phyloP scores from a whole-genome alignment of 495 filamentous ascomycete genomes.

The Halenospora varia region DNA sequence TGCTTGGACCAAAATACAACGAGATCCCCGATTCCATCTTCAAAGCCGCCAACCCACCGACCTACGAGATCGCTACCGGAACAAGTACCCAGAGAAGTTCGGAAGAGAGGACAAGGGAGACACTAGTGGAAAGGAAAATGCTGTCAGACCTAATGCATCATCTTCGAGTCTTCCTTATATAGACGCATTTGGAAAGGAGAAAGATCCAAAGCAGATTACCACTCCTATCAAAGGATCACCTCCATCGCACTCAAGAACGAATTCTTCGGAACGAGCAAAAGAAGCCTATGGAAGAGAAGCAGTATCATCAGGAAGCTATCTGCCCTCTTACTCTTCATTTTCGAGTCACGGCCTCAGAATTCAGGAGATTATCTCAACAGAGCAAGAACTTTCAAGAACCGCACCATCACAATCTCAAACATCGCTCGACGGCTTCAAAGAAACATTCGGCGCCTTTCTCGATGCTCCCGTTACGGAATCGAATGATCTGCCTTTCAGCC shows the following conservation, averaged over 20 bases:
- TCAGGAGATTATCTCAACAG: conserved; percentile 21
- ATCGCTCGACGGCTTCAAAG: conserved; percentile 16
- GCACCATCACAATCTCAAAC: conserved; percentile 11
- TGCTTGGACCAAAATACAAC: conserved; percentile 75
- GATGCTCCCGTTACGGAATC: conserved; percentile 22
- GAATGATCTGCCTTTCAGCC: conserved; percentile 19
- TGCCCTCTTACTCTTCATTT: conserved; percentile 7
- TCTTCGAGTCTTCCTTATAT: background rate
- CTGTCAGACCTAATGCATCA: background rate
- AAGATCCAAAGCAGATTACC: background rate
- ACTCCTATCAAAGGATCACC: background rate
- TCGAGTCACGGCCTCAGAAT: conserved; percentile 22
- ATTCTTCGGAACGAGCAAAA: background rate
- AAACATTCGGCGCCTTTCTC: conserved; percentile 31
- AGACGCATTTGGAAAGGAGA: background rate
- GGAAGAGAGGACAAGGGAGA: conserved; percentile 12
- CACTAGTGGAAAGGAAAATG: background rate
- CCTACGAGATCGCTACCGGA: conserved; percentile 76
- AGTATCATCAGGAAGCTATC: background rate
- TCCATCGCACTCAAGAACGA: background rate
- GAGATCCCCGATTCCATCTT: conserved; percentile 64
- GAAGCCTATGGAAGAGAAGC: conserved; percentile 1
- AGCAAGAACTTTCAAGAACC: conserved; percentile 8
- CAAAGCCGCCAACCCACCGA: conserved; percentile 69
- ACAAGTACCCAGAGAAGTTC: conserved; percentile 70